These are phyloP conservation scores for Pestalotiopsis sp. DNA, from an alignment of 2,329 filamentous ascomycete species.

Conservation along the genomic window DNA sequence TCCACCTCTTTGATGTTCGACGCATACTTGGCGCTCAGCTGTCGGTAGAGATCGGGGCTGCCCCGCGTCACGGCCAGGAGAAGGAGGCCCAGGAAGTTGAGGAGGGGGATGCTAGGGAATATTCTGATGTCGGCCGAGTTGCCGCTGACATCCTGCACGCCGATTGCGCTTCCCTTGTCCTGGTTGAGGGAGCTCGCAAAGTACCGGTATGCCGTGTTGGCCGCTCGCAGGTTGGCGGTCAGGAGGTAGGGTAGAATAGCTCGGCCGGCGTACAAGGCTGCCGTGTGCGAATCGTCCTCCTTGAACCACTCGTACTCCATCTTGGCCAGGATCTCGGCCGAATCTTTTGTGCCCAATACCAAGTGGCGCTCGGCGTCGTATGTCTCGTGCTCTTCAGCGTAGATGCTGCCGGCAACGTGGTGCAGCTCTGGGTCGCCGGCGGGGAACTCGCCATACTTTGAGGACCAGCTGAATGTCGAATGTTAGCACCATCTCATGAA, in stretches of 20 bases:
- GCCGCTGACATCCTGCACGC: constrained; percentile 80
- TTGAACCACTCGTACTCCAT: constrained; percentile 96
- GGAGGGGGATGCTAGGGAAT: constrained; percentile 87
- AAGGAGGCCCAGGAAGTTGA: constrained; percentile 91
- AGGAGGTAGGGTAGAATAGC: constrained; percentile 90
- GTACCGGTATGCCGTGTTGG: constrained; percentile 78
- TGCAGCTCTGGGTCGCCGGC: constrained; percentile 94
- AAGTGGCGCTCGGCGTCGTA: constrained; percentile 95
- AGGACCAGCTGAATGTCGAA: constrained; percentile 71
- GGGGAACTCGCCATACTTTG: constrained; percentile 82
- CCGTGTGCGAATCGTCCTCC: constrained; percentile 84
- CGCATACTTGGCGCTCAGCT: constrained; percentile 81
- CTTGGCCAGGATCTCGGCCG: constrained; percentile 75
- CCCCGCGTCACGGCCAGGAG: constrained; percentile 83
- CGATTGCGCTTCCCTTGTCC: constrained; percentile 57
- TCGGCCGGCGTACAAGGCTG: constrained; percentile 82
- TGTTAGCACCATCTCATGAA: neutral
- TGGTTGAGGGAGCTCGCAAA: constrained; percentile 70
- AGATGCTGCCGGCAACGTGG: constrained; percentile 85
- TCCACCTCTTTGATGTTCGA: constrained; percentile 75
- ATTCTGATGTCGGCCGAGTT: constrained; percentile 74
- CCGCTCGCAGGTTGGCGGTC: constrained; percentile 86
- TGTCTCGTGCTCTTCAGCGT: constrained; percentile 88
- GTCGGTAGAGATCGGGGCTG: constrained; percentile 75
- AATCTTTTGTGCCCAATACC: constrained; percentile 85